Base-by-base conservation (phyloP, 2,329 filamentous ascomycete species). In the Purpureocillium lavendulum region DNA sequence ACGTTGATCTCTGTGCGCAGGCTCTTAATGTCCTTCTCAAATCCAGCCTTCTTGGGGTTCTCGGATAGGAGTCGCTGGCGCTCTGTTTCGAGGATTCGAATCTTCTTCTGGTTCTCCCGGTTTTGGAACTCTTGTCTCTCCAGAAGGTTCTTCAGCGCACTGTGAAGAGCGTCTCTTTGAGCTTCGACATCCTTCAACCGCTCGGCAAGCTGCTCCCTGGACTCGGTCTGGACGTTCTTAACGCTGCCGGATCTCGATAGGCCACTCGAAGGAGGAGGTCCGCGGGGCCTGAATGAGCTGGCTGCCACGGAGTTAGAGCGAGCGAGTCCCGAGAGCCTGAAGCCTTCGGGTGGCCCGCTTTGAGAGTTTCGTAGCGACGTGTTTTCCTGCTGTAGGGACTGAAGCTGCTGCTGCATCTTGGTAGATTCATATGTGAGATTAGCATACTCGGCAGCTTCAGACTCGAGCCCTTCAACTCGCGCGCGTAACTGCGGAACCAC, bases 161-260 rank as follows among this genome's bases (percentile, higher is more conserved):
- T 79, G 65, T 97, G 92, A 7, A 98, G 71, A 1, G 90, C 89
- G 60, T 98, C 90, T 35, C 92, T 79, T 64, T 98, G 92, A 33
- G 87, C 81, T 62, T 97, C 90, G 10, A 96, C 82, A 48, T 97
- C 90, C 61, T 94, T 95, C 14, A 95, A 71, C 24, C 85, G 77
- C 49, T 95, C 88, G 2, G 81, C 77, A 13, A 89, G 62, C 10
- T 77, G 73, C 40, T 90, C 85, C 40, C 80, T 72, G 4, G 77
- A 79, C 49, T 85, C 75, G 42, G 53, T 61, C 38, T 59, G 63
- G 16, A 36, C 41, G 59, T 55, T 67, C 67, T 82, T 68, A 32
- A 73, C 66, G 32, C 65, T 75, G 53, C 70, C 75, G 9, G 82
- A 82, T 45, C 83, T 69, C 8, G 77, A 74, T 29, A 87, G 52